Base-by-base conservation (phyloP, 352 stramenopile genomes). In the Pythium utonaiense region DNA sequence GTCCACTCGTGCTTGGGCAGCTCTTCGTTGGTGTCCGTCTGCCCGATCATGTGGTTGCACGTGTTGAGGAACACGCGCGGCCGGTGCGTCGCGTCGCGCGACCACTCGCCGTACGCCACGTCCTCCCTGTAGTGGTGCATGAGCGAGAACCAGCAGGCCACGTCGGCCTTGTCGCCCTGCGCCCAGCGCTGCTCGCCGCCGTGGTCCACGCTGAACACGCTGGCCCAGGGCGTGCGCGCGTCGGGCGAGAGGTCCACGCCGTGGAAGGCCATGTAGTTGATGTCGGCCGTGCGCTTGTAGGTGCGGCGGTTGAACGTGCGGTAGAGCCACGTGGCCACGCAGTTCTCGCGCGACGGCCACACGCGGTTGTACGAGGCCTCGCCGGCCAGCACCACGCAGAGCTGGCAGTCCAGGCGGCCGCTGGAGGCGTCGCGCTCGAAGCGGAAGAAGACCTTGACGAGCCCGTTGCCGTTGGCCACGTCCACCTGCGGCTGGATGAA, bases 1-100 rank as follows among this genome's bases (percentile, higher is more conserved):
- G 72, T 71, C 86, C 86, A 95, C 44, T 93, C 81, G 67, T 84
- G 74, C 69, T 95, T 95, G 57, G 54, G 66, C 52, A 95, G 71
- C 5, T 60, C 71, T 24, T 73, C 61, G 62, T 95, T 95, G 64
- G 91, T 95, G 73, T 95, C 86, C 40, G 63, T 74, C 67, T 95
- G 77, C 44, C 86, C 82, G 60, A 95, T 91, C 83, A 95, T 90
- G 83, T 95, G 86, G 55, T 95, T 95, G 75, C 86, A 95, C 49
- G 86, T 95, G 76, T 93, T 95, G 57, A 95, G 78, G 63, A 76
- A 95, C n/a, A 93, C 67, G 36, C 84, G 74, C 40, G 86, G 86
- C 6, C 86, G 83, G 38, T 84, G 55, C 36, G 36, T 44, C 6
- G 30, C 19, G 64, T 77, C 64, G 74, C 70, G 8, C 49, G 70